phyloP scores from a whole-genome alignment of 1,284 basidiomycete genomes.

The Ganoderma lingzhi region DNA sequence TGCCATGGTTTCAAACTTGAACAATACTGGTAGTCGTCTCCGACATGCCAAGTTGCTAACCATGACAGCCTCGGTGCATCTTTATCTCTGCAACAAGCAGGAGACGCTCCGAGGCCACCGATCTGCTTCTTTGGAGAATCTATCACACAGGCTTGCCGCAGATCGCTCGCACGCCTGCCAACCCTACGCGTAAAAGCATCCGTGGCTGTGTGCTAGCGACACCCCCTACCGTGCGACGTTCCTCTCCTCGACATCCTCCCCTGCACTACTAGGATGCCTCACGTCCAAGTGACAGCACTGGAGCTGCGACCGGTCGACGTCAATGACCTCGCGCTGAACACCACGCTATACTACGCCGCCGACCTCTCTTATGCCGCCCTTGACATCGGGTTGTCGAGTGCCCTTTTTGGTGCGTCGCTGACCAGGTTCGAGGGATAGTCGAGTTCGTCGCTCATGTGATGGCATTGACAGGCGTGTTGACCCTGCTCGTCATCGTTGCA shows the following conservation, averaged over 20 bases:
- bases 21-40: neutral
- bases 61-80: neutral
- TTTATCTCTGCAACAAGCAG: neutral
- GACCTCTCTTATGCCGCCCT: conserved; percentile 1
- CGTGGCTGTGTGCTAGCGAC: neutral
- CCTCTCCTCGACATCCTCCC: neutral
- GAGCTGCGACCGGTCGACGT: neutral
- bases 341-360: neutral
- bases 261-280: neutral
- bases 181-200: neutral
- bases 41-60: too few species aligned
- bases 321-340: conserved; percentile 1
- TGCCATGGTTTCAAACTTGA: neutral
- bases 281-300: neutral
- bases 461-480: neutral
- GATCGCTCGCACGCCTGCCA: neutral
- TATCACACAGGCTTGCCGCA: neutral
- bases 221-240: neutral
- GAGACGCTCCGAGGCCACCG: neutral
- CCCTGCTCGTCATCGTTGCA: neutral
- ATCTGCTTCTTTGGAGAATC: neutral
- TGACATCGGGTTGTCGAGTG: neutral
- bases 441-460: neutral
- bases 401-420: neutral
- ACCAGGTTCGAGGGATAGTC: neutral